phyloP scores from a whole-genome alignment of 2,329 filamentous ascomycete genomes.

The Beauveria pseudobassiana region DNA sequence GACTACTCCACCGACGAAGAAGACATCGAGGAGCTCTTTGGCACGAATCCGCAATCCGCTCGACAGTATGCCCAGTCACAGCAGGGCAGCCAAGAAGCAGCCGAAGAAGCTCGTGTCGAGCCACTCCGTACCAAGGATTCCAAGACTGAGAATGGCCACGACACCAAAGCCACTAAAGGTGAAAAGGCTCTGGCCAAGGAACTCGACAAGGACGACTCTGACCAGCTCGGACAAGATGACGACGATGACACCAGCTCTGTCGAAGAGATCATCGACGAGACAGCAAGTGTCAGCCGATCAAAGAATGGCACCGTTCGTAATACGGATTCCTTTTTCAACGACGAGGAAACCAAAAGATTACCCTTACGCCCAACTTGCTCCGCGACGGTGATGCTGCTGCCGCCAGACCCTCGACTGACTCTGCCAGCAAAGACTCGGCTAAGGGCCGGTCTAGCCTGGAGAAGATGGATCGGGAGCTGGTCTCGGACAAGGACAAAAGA shows the following conservation, averaged over 20 bases:
- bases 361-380: constrained; percentile 84
- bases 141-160: background rate
- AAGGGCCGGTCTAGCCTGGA: constrained; percentile 65
- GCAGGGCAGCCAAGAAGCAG: constrained; percentile 21
- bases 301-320: constrained; percentile 83
- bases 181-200: background rate
- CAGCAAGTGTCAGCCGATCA: constrained; percentile 52
- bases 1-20: constrained; percentile 78
- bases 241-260: constrained; percentile 45
- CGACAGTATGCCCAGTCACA: constrained; percentile 19
- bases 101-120: constrained; percentile 2
- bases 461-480: constrained; percentile 47
- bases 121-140: constrained; percentile 4
- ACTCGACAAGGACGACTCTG: constrained; percentile 2
- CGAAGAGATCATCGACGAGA: constrained; percentile 54
- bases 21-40: constrained; percentile 39
- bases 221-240: background rate
- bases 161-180: constrained; percentile 1
- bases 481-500: constrained; percentile 67
- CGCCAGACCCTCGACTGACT: constrained; percentile 45
- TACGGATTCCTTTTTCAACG: constrained; percentile 95
- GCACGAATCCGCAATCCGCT: constrained; percentile 20
- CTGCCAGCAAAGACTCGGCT: constrained; percentile 33
- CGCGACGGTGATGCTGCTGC: constrained; percentile 62
- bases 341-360: constrained; percentile 97